Conservation (phyloP, 768 basidiomycete genomes). For the Rhizopogon vesiculosus region DNA sequence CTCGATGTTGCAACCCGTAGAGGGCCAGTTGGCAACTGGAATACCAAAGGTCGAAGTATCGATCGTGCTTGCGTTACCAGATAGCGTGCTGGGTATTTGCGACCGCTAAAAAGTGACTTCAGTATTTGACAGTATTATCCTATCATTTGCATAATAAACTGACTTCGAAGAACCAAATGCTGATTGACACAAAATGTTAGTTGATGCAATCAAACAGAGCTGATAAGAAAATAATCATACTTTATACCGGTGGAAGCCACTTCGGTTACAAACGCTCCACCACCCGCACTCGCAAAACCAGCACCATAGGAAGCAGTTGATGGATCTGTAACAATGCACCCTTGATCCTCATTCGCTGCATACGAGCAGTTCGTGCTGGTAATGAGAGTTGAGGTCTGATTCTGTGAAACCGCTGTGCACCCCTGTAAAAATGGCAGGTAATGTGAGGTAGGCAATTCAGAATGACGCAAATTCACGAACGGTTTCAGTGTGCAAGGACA, state of each 20-base stretch:
- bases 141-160: constrained; percentile 1
- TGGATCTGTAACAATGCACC: constrained; percentile 60
- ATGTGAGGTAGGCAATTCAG: not conserved
- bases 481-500: constrained; percentile 68
- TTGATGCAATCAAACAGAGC: not conserved
- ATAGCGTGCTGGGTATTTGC: constrained; percentile 43
- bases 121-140: not conserved
- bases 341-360: constrained; percentile 50
- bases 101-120: constrained; percentile 18
- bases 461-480: constrained; percentile 23
- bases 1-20: constrained; percentile 47
- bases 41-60: constrained; percentile 55
- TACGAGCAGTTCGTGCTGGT: constrained; percentile 59
- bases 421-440: constrained; percentile 26
- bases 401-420: constrained; percentile 46
- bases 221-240: constrained; percentile 23
- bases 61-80: constrained; percentile 44
- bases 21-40: constrained; percentile 68
- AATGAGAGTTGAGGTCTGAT: constrained; percentile 47
- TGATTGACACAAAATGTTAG: constrained; percentile 3
- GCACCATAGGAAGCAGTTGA: constrained; percentile 56
- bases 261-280: constrained; percentile 76
- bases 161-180: constrained; percentile 29
- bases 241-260: constrained; percentile 61
- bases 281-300: constrained; percentile 59